A percentile compares a stretch with the other conserved stretches of the same genome.
phyloP scores from a whole-genome alignment of 1,284 basidiomycete genomes.

The Coniophora puteana region DNA sequence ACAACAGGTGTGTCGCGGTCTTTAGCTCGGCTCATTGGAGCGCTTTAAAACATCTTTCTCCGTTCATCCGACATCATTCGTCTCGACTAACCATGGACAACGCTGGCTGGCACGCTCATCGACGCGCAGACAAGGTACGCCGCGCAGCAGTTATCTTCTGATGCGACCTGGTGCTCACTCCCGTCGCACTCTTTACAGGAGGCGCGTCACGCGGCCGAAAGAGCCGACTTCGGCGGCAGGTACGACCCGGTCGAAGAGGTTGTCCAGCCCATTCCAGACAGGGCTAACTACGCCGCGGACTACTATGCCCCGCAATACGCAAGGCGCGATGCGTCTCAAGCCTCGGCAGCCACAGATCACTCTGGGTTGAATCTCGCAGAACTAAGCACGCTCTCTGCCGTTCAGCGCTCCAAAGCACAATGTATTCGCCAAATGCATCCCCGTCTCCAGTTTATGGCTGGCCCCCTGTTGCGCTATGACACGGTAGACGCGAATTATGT shows the following conservation, averaged over 20 bases:
- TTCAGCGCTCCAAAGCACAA: conserved; percentile 59
- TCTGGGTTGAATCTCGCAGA: no score
- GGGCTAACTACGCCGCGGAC: no score
- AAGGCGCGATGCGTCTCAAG: conserved; percentile 3
- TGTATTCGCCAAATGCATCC: conserved; percentile 65
- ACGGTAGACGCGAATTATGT: conserved; percentile 74
- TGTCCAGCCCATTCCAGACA: conserved; percentile 44
- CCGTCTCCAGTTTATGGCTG: conserved; percentile 76
- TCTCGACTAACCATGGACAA: conserved; percentile 52
- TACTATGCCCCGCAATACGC: no score
- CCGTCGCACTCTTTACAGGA: not conserved
- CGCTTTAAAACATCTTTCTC: no score
- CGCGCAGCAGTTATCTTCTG: conserved; percentile 20
- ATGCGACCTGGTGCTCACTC: not conserved
- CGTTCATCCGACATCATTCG: not conserved
- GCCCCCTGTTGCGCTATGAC: conserved; percentile 90
- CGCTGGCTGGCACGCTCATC: conserved; percentile 64
- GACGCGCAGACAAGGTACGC: conserved; percentile 47
- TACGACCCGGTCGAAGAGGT: conserved; percentile 53
- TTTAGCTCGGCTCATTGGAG: no score
- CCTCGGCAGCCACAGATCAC: no score
- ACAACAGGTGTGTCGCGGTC: no score
- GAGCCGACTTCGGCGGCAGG: conserved; percentile 46
- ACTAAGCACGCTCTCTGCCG: conserved; percentile 54
- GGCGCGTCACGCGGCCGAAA: conserved; percentile 31